Base-by-base conservation (phyloP, 768 basidiomycete genomes). In the Boletellus ananas region DNA sequence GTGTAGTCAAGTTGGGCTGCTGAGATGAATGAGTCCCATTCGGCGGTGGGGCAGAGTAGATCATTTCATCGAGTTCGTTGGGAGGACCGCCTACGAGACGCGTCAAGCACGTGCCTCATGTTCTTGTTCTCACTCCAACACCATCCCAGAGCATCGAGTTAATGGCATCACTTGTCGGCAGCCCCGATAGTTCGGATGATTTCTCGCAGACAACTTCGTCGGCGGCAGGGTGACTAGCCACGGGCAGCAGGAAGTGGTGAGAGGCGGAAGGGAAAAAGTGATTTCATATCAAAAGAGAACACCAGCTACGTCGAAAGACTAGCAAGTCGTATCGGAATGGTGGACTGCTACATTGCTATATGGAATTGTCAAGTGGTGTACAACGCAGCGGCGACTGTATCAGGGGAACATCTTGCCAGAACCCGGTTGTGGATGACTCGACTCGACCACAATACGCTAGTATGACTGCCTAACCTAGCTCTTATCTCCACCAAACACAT, bases 31-130 rank as follows among this genome's bases (percentile, higher is more conserved):
- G 29, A 14, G 34, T 18, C 1, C 49, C 47, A 8, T 54, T 52
- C 41, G 50, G 33, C 16, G 43, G 39, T 33, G 37, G 44, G 14
- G 17, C 34, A 40, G 52, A 34, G 39, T 44, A 10, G 8, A 38
- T 40, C 63, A 65, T 63, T 8, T 16, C 44, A 36, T 37, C 21
- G 21, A 21, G 21, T 7, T 31, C 4, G 43, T 21, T n/a, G 20
- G 31, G 37, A 37, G 43, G 25, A 29, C 8, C 12, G 13, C 34
- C n/a, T 36, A 16, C 10, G 35, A 36, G 29, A 33, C 62, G 48
- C 44, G 51, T 42, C 37, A 6, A 42, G 33, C 60, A 61, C 61
- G 60, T 61, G 59, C 39, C 34, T 10, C 29, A 29, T 3, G 29
- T 11, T 29, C 29, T 29, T 29, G 29, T 29, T 29, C 29, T 29